These are phyloP conservation scores for Neoboletus subvelutipes DNA, from an alignment of 768 basidiomycete species.

Conservation along the genomic window DNA sequence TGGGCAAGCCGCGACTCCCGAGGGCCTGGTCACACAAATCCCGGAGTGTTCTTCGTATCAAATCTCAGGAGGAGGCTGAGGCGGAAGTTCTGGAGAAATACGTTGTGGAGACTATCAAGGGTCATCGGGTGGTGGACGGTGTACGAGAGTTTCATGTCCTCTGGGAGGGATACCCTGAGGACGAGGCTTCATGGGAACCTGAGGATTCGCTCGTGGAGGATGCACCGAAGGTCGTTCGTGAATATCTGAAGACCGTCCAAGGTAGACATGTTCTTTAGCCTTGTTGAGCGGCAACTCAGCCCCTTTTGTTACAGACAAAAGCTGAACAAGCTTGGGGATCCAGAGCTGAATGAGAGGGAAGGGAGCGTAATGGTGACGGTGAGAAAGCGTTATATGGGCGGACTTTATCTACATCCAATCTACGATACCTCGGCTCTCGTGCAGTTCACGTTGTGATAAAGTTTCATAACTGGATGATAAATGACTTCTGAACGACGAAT, in stretches of 20 bases:
- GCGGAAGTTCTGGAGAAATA: conserved; percentile 40
- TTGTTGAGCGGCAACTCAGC: not conserved
- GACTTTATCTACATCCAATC: conserved; percentile 12
- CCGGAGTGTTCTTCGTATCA: conserved; percentile 43
- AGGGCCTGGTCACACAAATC: conserved; percentile 56
- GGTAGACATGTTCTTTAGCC: conserved; percentile 4
- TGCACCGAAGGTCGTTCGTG: conserved; percentile 44
- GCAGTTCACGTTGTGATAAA: conserved; percentile 13
- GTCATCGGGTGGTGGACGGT: conserved; percentile 38
- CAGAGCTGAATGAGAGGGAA: not conserved
- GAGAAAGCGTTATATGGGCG: conserved; percentile 4
- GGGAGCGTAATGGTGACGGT: not conserved
- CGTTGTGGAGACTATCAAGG: conserved; percentile 39
- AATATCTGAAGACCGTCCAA: conserved; percentile 34
- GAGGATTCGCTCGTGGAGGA: conserved; percentile 46
- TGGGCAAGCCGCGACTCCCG: conserved; percentile 39
- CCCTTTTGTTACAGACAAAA: conserved; percentile 4
- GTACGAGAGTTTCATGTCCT: conserved; percentile 46
- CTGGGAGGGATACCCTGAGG: conserved; percentile 55
- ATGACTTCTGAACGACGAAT: not conserved
- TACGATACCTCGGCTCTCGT: not conserved
- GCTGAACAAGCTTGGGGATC: not conserved
- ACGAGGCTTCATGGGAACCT: conserved; percentile 61
- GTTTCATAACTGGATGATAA: conserved; percentile 6
- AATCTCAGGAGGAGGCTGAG: conserved; percentile 34